Base-by-base conservation (phyloP, 1,284 basidiomycete species). In the Cutaneotrichosporon cavernicola region DNA sequence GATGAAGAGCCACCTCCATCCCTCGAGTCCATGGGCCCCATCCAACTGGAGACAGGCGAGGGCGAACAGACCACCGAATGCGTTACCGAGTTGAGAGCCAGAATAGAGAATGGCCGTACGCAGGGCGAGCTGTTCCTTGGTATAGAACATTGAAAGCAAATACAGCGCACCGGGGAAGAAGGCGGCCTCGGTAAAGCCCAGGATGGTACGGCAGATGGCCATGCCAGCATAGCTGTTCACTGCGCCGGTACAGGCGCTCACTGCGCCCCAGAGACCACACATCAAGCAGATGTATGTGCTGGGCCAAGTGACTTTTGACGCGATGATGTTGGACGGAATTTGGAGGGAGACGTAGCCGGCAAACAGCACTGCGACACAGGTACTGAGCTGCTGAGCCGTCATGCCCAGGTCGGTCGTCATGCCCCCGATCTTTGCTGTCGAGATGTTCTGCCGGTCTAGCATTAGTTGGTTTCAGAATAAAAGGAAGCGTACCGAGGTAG, bases 261-360 rank as follows among this genome's bases (percentile, higher is more conserved):
- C 70, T 4, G 49, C 58, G 5, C 80, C 80, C 80, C 80, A 81
- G 11, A 76, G 47, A 1, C 63, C 49, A 18, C 70, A 68, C 43
- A 64, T 65, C 13, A 46, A 1, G 38, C 70, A 72, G 43, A 76
- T 72, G 65, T 78, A 78, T 13, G 73, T 51, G n/a, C 69, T 70
- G 8, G 76, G 76, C 61, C 72, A 65, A 22, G 63, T 30, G 50
- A 75, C 63, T 2, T 62, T 57, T 10, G 71, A 66, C 31, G 74
- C 72, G 49, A 78, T 49, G 34, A 75, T 72, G 61, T 80, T 78
- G 58, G 72, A 74, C 0, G 76, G 78, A 64, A 82, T 73, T 62
- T 80, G 79, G 58, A 79, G 64, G 8, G 66, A 62, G 4, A 67
- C 60, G 58, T 66, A 66, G 43, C 65, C 65, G 2, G 61, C 62